Evolutionary conservation across 2,329 filamentous ascomycete genomes (phyloP), one percentile per base, ranked within the genome.

Genomic region (Cladosporium sp.): DNA sequence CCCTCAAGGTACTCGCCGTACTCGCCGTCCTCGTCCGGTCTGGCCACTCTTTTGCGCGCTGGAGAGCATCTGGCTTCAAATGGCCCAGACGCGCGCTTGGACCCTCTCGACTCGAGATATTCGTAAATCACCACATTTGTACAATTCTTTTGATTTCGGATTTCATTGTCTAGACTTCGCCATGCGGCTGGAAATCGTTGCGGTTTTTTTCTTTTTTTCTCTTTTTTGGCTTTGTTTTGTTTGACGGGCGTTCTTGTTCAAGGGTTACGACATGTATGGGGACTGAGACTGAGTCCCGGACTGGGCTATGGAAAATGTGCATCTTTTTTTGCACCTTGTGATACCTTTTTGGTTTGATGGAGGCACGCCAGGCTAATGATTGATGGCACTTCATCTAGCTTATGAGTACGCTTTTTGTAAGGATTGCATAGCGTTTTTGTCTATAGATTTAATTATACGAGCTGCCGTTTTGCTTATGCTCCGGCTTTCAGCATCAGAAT

Each of bases 401-500:
- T 6, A 61, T 35, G 58, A 31, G 40, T 21, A 35, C 10, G 26
- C 23, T 46, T 55, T 33, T 33, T 46, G 8, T 29, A 29, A 28
- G 12, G 14, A 46, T 21, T 44, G 56, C 37, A 59, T 44, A 46
- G 56, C 35, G 56, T 23, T 31, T 29, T 18, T 59, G 35, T 28
- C 35, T 59, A 44, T 59, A 29, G 35, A 29, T 59, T 58, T 58
- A 58, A 29, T 59, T 59, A n/a, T 56, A 55, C 31, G 52, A 29
- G n/a, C n/a, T 55, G 28, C 6, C 2, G 8, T 23, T 33, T 55
- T 55, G 14, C 37, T 29, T 33, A 65, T 52, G 69, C 65, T 56
- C 68, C 66, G 56, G 79, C 70, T 69, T 90, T 90, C 66, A 90
- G 83, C 88, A 90, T 90, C 70, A 90, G 88, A 73, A 91, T 91